Percentiles rank a stretch among this genome's conserved stretches.
These are phyloP conservation scores for Xylaria telfairii DNA, from an alignment of 495 filamentous ascomycete genomes.

Conservation along the genomic window DNA sequence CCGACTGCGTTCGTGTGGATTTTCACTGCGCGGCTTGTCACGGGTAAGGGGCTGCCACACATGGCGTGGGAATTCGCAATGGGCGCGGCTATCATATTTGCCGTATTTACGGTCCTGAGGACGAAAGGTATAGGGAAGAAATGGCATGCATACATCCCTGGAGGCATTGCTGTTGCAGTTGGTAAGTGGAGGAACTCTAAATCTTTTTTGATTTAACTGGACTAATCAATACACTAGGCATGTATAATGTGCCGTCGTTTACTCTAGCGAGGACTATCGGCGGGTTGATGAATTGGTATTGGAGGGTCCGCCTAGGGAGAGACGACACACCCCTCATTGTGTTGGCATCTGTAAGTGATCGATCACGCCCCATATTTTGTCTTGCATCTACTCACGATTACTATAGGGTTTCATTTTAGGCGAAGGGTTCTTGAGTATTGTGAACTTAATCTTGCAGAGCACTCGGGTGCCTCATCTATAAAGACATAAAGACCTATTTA, in stretches of 20 bases:
- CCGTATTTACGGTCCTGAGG: slow-evolving; percentile 69
- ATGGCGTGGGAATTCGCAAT: slow-evolving; percentile 81
- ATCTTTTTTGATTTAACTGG: not conserved
- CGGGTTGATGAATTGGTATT: slow-evolving; percentile 85
- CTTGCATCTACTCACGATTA: not conserved
- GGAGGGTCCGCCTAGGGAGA: slow-evolving; percentile 57
- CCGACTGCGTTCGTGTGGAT: slow-evolving; percentile 97
- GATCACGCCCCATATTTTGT: not conserved
- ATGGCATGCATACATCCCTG: slow-evolving; percentile 73
- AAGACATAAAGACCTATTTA: not conserved
- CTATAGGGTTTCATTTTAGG: slow-evolving; percentile 82
- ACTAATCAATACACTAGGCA: slow-evolving; percentile 60
- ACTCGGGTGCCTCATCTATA: slow-evolving; percentile 77
- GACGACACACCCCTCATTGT: slow-evolving; percentile 65
- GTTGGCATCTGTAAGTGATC: slow-evolving; percentile 57
- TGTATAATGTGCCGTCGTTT: slow-evolving; percentile 97
- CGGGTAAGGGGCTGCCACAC: slow-evolving; percentile 82
- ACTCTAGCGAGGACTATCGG: slow-evolving; percentile 89
- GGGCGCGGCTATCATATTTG: slow-evolving; percentile 72
- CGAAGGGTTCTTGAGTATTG: slow-evolving; percentile 91
- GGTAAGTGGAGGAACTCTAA: slow-evolving; percentile 51
- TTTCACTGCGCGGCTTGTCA: slow-evolving; percentile 93
- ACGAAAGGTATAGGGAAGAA: slow-evolving; percentile 56
- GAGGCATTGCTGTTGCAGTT: slow-evolving; percentile 94
- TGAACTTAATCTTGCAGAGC: slow-evolving; percentile 86